Evolutionary conservation across 1,284 basidiomycete genomes (phyloP), one percentile per base, ranked within the genome.

Genomic region (Trichosporon asahii): DNA sequence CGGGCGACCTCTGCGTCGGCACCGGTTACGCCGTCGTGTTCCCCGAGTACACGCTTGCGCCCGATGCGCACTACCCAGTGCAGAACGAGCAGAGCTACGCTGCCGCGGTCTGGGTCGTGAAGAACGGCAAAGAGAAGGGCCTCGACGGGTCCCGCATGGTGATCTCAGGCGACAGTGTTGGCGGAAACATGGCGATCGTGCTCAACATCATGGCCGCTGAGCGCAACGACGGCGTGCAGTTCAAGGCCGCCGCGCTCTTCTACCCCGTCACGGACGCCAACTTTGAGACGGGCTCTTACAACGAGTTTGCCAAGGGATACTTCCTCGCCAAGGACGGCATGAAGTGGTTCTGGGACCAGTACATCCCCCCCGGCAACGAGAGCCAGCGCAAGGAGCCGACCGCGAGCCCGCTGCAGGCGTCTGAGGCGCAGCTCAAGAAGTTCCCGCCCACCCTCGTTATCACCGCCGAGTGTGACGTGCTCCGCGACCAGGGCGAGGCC

Each of bases 291-390:
- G 61, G 27, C 9, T 35, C 23, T 11, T 72, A 72, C 71, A 68
- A 68, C 33, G 66, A 72, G 71, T 72, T 72, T 61, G 65, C 49
- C 0, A 31, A 8, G 14, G 71, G 71, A 27, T 72, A 70, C 60
- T 72, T 68, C 63, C 69, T 72, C 65, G 40, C 65, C 7, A 65
- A 67, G 35, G 68, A 72, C 49, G 71, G 67, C 60, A 72, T 72
- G 71, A 72, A 70, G 68, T 72, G 71, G 71, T 72, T 72, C 67
- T 72, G 71, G 71, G 71, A 72, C 67, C 66, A 68, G 69, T 72
- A 72, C 61, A 31, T 49, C 37, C 57, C 57, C 2, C 37, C 68
- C 8, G 53, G 64, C 0, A 61, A 68, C 65, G 55, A 57, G 37
- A 18, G 12, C 14, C 21, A 68, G 61, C 46, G 71, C 7, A 27